Conservation (phyloP, 169 alveolate genomes). For the Toxoplasma gondii region DNA sequence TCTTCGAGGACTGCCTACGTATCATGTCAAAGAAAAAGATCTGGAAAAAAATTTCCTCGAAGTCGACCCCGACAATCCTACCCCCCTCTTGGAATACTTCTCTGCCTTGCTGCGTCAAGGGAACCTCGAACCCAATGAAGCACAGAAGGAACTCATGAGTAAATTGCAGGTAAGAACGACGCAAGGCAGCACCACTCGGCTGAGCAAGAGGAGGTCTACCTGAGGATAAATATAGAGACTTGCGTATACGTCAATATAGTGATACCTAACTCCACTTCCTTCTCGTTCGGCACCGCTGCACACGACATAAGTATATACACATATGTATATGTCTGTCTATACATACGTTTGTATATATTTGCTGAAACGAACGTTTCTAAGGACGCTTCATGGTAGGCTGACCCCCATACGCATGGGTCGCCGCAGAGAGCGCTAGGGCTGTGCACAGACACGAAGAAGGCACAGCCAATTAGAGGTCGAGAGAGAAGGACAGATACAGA, state of each 20-base stretch:
- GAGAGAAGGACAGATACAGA: background rate
- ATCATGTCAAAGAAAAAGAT: background rate
- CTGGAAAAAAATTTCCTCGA: background rate
- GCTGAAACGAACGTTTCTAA: background rate
- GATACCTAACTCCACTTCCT: too few species aligned
- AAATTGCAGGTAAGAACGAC: conserved; percentile 28
- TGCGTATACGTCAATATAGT: too few species aligned
- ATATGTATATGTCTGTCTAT: background rate
- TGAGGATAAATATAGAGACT: too few species aligned
- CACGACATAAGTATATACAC: background rate
- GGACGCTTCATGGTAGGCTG: too few species aligned
- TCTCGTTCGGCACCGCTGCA: too few species aligned
- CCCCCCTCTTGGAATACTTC: conserved; percentile 24
- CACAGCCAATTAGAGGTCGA: background rate
- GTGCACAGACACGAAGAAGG: too few species aligned
- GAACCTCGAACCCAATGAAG: conserved; percentile 38
- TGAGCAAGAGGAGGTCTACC: background rate
- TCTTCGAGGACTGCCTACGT: background rate
- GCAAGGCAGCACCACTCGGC: too few species aligned
- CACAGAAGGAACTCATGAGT: conserved; percentile 46
- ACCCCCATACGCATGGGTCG: too few species aligned
- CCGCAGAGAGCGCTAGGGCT: too few species aligned
- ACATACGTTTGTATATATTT: background rate
- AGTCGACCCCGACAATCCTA: conserved; percentile 45
- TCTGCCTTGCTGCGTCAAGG: conserved; percentile 13